Evolutionary conservation across 1,284 basidiomycete genomes (phyloP).

Genomic region (Xerocomus nothofagi): DNA sequence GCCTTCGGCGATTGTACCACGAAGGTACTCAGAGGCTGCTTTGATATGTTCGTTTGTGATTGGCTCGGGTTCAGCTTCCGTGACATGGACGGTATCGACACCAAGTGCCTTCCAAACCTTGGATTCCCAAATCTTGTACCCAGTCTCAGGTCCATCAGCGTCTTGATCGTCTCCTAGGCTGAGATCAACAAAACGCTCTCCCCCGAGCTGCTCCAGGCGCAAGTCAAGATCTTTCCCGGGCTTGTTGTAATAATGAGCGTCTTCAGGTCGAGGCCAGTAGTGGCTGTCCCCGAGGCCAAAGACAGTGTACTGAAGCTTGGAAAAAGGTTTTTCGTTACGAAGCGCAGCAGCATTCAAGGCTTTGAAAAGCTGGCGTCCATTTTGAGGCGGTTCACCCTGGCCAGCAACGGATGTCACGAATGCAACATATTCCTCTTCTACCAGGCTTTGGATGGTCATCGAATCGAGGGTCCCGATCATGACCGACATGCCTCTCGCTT

Average conservation of each 20-base stretch:
- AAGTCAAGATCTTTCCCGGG: slow-evolving; percentile 89
- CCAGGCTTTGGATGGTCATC: slow-evolving; percentile 71
- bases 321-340: slow-evolving; percentile 54
- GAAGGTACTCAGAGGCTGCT: slow-evolving; percentile 91
- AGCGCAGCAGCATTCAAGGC: slow-evolving; percentile 70
- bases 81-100: slow-evolving; percentile 87
- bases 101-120: slow-evolving; percentile 93
- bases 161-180: slow-evolving; percentile 98
- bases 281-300: slow-evolving; percentile 98
- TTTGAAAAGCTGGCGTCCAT: slow-evolving; percentile 91
- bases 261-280: slow-evolving; percentile 98
- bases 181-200: slow-evolving; percentile 66
- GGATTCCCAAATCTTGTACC: slow-evolving; percentile 95
- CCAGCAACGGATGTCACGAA: slow-evolving; percentile 97
- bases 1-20: slow-evolving; percentile 94
- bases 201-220: slow-evolving; percentile 76
- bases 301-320: slow-evolving; percentile 75
- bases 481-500: slow-evolving; percentile 81
- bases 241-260: slow-evolving; percentile 98
- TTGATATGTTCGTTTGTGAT: slow-evolving; percentile 99
- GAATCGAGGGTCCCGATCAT: slow-evolving; percentile 77
- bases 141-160: slow-evolving; percentile 93
- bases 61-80: slow-evolving; percentile 91
- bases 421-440: slow-evolving; percentile 79
- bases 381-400: slow-evolving; percentile 97